Evolutionary conservation across 352 stramenopile species (phyloP), one percentile per base, ranked within the genome.

Genomic region (Pythium brachiatum): DNA sequence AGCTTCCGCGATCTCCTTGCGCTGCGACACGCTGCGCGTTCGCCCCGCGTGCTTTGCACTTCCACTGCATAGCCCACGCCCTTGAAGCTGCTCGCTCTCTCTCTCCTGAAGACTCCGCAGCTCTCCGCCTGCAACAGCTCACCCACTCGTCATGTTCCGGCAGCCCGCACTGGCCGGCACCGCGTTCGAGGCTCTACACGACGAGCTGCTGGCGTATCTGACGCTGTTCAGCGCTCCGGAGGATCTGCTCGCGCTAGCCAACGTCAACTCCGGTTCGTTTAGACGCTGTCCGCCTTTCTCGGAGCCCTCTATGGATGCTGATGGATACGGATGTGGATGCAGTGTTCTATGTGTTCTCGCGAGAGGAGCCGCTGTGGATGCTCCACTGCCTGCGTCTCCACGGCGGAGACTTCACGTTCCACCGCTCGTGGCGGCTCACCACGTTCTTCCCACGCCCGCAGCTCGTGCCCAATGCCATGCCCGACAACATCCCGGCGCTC

Each of bases 331-430:
- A 13, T 13, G n/a, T n/a, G n/a, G n/a, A 23, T 53, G 1, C 53
- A 91, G 83, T 89, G 18, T 83, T 93, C 66, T 91, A 92, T 69
- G 81, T 90, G 43, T 92, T 93, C 50, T 76, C 75, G 43, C 76
- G 83, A 53, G 84, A 93, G 63, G 80, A 93, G 38, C 84, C 86
- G 50, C 72, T 95, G 36, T 95, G 86, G 86, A 92, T 92, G 80
- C 66, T 76, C 50, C 82, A 92, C 47, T 92, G 86, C 44, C 72
- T 95, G 57, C 79, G 81, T 7, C 67, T 83, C 12, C 81, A 93
- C 52, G 70, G 68, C 31, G 86, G 86, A 2, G 72, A 89, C 53
- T 95, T 95, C 60, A 71, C 66, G 11, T 92, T 79, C 54, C 66
- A 76, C 48, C 62, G 55, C 36, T 89, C 73, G 44, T 95, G 86